phyloP scores from a whole-genome alignment of 2,329 filamentous ascomycete genomes.

The Pseudogymnoascus pannorum region DNA sequence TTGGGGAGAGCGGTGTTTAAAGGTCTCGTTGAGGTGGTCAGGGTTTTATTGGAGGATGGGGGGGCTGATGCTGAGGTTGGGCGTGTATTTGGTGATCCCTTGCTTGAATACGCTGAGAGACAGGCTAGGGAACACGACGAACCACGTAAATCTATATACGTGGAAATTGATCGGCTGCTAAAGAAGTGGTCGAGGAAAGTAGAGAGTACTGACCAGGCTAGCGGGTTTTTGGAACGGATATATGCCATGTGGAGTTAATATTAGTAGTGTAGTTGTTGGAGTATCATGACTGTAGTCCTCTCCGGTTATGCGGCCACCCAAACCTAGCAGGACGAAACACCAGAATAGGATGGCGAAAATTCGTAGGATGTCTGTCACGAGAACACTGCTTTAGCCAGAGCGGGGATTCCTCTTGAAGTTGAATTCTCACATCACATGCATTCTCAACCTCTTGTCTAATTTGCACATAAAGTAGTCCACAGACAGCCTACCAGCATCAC shows the following conservation, averaged over 20 bases:
- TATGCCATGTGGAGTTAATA: neutral
- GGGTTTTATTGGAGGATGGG: neutral
- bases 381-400: neutral
- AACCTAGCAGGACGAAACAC: too few species aligned
- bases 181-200: neutral
- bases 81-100: neutral
- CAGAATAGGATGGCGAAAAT: too few species aligned
- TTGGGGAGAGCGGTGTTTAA: neutral
- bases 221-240: constrained; percentile 16
- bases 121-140: neutral
- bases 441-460: neutral
- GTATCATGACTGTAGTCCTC: too few species aligned
- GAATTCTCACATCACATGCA: neutral
- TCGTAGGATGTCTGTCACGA: too few species aligned
- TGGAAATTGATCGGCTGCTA: neutral
- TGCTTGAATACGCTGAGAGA: neutral
- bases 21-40: neutral
- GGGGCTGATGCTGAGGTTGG: neutral
- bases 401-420: neutral
- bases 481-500: neutral
- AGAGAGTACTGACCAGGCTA: neutral
- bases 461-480: neutral
- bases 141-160: neutral
- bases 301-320: too few species aligned
- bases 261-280: neutral